phyloP scores from a whole-genome alignment of 306 rosid species.

The Quercus engelmannii region DNA sequence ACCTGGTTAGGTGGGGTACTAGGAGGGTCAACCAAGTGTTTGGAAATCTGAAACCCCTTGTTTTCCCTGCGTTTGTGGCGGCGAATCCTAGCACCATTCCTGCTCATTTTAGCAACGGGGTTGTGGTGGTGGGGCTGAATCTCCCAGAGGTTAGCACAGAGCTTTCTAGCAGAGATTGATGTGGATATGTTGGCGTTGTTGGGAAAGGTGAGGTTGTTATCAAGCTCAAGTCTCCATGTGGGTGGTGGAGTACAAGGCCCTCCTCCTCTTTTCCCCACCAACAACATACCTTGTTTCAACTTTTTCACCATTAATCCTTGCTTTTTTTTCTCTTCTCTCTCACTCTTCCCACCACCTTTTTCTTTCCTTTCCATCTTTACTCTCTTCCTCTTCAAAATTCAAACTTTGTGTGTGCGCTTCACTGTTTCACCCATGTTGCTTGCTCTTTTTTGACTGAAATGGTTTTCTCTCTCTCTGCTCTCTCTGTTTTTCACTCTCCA shows the following conservation, averaged over 20 bases:
- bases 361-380: constrained; percentile 25
- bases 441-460: neutral
- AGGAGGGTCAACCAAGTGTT: constrained; percentile 26
- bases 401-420: neutral
- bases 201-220: constrained; percentile 24
- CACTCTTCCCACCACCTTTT: constrained; percentile 1
- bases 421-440: constrained; percentile 10
- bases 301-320: constrained; percentile 47
- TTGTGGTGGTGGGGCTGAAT: constrained; percentile 40
- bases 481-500: neutral
- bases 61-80: constrained; percentile 25
- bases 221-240: constrained; percentile 64
- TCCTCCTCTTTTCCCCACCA: constrained; percentile 51
- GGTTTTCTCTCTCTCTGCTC: neutral
- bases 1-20: constrained; percentile 43
- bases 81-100: constrained; percentile 20
- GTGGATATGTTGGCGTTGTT: constrained; percentile 17
- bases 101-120: constrained; percentile 44
- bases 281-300: constrained; percentile 36
- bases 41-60: constrained; percentile 19
- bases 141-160: constrained; percentile 74
- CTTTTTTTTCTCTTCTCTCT: constrained; percentile 34
- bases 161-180: constrained; percentile 66
- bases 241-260: constrained; percentile 70
- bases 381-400: constrained; percentile 24